A percentile compares a stretch with the other conserved stretches of the same genome.
These are phyloP conservation scores for Zymoseptoria passerinii DNA, from an alignment of 2,329 filamentous ascomycete genomes.

Conservation along the genomic window DNA sequence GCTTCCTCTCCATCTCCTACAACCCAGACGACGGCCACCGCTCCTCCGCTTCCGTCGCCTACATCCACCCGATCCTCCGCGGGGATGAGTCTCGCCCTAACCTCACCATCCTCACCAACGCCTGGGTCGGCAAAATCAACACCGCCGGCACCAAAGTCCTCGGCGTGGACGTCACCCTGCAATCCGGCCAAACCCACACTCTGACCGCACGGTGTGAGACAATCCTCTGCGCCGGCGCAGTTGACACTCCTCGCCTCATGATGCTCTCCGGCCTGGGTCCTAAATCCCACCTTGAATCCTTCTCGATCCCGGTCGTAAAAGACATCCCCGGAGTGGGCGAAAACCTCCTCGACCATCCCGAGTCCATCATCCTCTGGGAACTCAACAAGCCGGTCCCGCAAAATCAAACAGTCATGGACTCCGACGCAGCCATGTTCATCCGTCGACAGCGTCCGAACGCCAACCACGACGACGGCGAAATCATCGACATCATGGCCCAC, in stretches of 20 bases:
- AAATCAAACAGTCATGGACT: slow-evolving; percentile 86
- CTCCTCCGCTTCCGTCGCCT: slow-evolving; percentile 80
- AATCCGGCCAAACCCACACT: slow-evolving; percentile 48
- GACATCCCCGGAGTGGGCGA: slow-evolving; percentile 55
- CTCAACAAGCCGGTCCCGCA: slow-evolving; percentile 67
- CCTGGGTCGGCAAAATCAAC: slow-evolving; percentile 78
- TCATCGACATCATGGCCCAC: slow-evolving; percentile 90
- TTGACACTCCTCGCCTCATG: slow-evolving; percentile 68
- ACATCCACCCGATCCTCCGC: slow-evolving; percentile 82
- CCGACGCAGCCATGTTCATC: slow-evolving; percentile 80
- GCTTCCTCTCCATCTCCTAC: slow-evolving; percentile 86
- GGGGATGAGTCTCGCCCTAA: slow-evolving; percentile 77
- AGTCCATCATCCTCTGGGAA: slow-evolving; percentile 65
- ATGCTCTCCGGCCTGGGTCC: slow-evolving; percentile 44
- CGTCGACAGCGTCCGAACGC: slow-evolving; percentile 67
- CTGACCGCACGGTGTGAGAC: slow-evolving; percentile 63
- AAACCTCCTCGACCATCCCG: slow-evolving; percentile 58
- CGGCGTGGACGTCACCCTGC: slow-evolving; percentile 63
- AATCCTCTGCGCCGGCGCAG: slow-evolving; percentile 68
- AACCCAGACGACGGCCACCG: slow-evolving; percentile 80
- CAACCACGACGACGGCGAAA: slow-evolving; percentile 59
- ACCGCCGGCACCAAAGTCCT: slow-evolving; percentile 60
- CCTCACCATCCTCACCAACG: slow-evolving; percentile 76
- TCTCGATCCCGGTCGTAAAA: slow-evolving; percentile 48
- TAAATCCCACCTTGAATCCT: slow-evolving; percentile 38